Percentiles rank a stretch among this genome's conserved stretches.
These are phyloP conservation scores for Sporothrix mexicana DNA, from an alignment of 2,329 filamentous ascomycete species.

Conservation along the genomic window DNA sequence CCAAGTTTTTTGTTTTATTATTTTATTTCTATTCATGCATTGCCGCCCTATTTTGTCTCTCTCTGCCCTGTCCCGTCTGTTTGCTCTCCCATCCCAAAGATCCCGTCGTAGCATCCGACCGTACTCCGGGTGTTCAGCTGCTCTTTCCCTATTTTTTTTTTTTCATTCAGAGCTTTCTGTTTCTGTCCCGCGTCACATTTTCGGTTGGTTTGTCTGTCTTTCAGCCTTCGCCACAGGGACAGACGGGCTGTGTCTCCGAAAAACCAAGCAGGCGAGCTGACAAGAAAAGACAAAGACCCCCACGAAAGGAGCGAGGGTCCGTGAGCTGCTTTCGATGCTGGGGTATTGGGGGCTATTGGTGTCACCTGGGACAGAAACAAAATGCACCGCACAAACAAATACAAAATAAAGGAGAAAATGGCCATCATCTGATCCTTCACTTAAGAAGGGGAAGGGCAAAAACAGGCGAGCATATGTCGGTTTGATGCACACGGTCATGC, in stretches of 20 bases:
- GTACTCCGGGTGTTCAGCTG: not conserved
- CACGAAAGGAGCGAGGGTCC: not conserved
- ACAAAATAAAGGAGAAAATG: not conserved
- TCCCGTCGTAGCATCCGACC: constrained; percentile 13
- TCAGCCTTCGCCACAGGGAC: constrained; percentile 8
- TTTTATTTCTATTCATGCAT: not conserved
- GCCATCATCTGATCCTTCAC: constrained; percentile 9
- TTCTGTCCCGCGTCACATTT: constrained; percentile 9
- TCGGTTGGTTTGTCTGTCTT: not conserved
- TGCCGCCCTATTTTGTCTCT: not conserved
- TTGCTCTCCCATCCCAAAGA: too few species aligned
- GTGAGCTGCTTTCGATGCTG: not conserved
- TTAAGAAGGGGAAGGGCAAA: not conserved
- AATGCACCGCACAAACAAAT: not conserved
- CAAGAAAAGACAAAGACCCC: not conserved
- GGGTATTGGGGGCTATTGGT: constrained; percentile 6
- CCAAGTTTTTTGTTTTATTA: not conserved
- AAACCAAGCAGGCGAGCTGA: too few species aligned
- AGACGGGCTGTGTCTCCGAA: constrained; percentile 22
- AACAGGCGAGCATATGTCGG: constrained; percentile 3
- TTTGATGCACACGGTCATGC: not conserved
- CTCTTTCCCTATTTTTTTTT: not conserved
- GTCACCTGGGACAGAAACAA: not conserved
- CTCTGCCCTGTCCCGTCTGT: not conserved
- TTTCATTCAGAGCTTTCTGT: not conserved